Conservation (phyloP, 225 moss, liverwort and hornwort species). For the Polytrichum formosum region DNA sequence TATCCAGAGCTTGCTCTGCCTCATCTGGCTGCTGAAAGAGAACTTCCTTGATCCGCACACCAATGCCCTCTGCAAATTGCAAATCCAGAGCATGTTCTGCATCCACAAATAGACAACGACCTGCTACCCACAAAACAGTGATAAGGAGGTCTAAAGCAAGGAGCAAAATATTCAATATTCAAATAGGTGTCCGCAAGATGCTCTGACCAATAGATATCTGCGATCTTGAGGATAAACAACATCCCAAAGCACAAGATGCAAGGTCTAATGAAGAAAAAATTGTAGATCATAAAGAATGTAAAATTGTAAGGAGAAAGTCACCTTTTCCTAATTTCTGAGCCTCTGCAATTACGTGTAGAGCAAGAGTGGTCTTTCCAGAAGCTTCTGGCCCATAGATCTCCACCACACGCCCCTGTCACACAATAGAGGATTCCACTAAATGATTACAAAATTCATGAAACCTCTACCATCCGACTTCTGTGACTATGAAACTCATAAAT, state of each 20-base stretch:
- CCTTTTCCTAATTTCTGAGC: slow-evolving; percentile 72
- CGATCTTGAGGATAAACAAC: too few species aligned
- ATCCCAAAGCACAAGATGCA: too few species aligned
- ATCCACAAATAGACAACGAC: slow-evolving; percentile 74
- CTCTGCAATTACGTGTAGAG: slow-evolving; percentile 80
- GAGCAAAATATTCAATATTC: too few species aligned
- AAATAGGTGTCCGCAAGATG: too few species aligned
- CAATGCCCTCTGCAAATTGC: slow-evolving; percentile 75
- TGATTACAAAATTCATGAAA: background rate
- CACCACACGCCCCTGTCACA: slow-evolving; percentile 69
- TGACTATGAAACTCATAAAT: too few species aligned
- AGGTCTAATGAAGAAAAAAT: too few species aligned
- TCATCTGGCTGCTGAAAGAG: slow-evolving; percentile 80
- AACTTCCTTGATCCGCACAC: slow-evolving; percentile 61
- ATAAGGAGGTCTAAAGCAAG: background rate
- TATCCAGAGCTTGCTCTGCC: slow-evolving; percentile 76
- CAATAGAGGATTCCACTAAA: background rate
- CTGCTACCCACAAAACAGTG: slow-evolving; percentile 24
- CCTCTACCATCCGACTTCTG: too few species aligned
- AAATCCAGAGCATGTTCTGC: slow-evolving; percentile 82
- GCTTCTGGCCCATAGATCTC: slow-evolving; percentile 87
- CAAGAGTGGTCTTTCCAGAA: slow-evolving; percentile 82
- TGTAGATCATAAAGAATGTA: background rate
- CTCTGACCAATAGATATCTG: too few species aligned
- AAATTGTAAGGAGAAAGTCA: background rate